These are phyloP conservation scores for Colletotrichum sp. DNA, from an alignment of 2,329 filamentous ascomycete genomes.

Conservation along the genomic window DNA sequence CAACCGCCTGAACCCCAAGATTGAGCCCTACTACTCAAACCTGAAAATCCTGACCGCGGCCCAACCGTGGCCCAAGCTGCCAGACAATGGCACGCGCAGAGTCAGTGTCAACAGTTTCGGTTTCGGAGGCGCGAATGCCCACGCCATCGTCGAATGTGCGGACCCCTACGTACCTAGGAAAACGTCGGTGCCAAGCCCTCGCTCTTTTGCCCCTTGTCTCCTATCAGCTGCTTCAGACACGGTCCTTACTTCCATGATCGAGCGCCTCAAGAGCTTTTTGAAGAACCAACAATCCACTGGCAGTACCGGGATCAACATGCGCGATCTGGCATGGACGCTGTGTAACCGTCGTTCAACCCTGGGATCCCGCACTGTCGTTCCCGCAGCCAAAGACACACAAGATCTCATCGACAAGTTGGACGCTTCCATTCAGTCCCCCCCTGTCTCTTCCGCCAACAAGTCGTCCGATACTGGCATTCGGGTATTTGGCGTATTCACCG, in stretches of 20 bases:
- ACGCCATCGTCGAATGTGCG: slow-evolving; percentile 37
- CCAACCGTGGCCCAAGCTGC: slow-evolving; percentile 19
- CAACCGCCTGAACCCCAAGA: slow-evolving; percentile 29
- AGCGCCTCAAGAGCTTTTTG: neutral
- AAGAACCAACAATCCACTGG: neutral
- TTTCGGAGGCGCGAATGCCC: slow-evolving; percentile 49
- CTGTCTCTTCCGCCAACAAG: neutral
- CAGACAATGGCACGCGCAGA: neutral
- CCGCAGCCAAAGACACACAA: neutral
- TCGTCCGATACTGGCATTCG: neutral
- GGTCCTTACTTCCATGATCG: neutral
- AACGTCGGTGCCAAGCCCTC: neutral
- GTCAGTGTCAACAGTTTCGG: slow-evolving; percentile 37
- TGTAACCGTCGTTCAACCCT: neutral
- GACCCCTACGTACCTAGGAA: neutral
- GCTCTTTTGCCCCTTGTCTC: neutral
- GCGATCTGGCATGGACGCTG: neutral
- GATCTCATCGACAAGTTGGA: neutral
- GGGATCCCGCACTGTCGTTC: neutral
- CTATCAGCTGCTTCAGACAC: neutral
- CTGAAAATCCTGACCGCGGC: slow-evolving; percentile 19
- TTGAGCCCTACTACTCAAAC: slow-evolving; percentile 28
- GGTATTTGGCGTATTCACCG: slow-evolving; percentile 33
- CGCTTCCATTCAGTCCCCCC: neutral
- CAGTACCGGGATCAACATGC: neutral